These are phyloP conservation scores for Penicillium sp. DNA, from an alignment of 2,329 filamentous ascomycete species.

Conservation along the genomic window DNA sequence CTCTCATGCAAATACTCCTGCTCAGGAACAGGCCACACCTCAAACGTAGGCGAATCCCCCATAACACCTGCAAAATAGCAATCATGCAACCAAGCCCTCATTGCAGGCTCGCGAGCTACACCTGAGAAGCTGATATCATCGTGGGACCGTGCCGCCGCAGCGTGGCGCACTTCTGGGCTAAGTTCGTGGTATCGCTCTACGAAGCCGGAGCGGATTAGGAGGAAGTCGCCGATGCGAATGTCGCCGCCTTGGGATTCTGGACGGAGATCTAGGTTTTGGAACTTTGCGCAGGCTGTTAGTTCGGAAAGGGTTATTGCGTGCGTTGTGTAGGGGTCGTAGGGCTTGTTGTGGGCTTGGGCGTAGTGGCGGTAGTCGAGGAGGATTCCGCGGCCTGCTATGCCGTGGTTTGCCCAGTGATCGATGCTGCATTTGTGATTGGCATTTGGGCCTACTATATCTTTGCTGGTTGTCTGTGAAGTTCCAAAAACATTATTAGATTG, in stretches of 20 bases:
- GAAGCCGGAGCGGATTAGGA: conserved; percentile 65
- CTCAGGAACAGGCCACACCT: conserved; percentile 57
- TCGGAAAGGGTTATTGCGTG: conserved; percentile 56
- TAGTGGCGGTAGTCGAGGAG: conserved; percentile 48
- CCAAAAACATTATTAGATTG: conserved; percentile 1
- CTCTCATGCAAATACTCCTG: conserved; percentile 41
- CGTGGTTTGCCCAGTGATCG: conserved; percentile 44
- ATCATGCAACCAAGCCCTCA: conserved; percentile 67
- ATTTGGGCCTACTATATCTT: conserved; percentile 34
- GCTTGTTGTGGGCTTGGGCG: conserved; percentile 51
- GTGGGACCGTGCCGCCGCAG: conserved; percentile 29
- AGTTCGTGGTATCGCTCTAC: conserved; percentile 58
- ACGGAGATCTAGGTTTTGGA: conserved; percentile 63
- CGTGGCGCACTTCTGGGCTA: conserved; percentile 32
- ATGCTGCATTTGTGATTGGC: conserved; percentile 43
- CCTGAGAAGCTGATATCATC: conserved; percentile 49
- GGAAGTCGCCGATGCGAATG: conserved; percentile 62
- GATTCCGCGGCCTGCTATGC: conserved; percentile 44
- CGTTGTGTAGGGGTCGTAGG: conserved; percentile 53
- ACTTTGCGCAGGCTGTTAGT: conserved; percentile 58
- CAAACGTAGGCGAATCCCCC: conserved; percentile 63
- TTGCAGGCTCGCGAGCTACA: conserved; percentile 54
- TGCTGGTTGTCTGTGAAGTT: conserved; percentile 32
- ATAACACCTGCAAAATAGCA: conserved; percentile 66
- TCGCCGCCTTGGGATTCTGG: conserved; percentile 55